Evolutionary conservation across 2,329 filamentous ascomycete genomes (phyloP).

Genomic region (Talaromyces sp.): DNA sequence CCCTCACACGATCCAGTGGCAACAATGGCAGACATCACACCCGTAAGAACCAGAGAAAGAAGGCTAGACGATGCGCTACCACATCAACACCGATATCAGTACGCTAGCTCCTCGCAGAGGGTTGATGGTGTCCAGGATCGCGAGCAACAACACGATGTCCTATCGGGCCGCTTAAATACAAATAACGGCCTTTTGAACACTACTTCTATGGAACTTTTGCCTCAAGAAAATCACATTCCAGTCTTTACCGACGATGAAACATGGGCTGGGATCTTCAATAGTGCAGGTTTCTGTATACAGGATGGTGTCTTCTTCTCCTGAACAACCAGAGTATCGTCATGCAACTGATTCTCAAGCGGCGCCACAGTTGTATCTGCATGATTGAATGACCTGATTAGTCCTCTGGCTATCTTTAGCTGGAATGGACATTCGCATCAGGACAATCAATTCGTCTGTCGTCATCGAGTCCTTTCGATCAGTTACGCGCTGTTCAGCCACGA

Average conservation of each 20-base stretch:
- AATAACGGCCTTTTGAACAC: not conserved
- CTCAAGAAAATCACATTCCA: not conserved
- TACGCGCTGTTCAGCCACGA: conserved; percentile 41
- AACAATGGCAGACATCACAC: not conserved
- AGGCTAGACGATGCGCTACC: not conserved
- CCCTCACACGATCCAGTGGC: not conserved
- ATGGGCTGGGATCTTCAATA: conserved; percentile 6
- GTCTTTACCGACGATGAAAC: conserved; percentile 1
- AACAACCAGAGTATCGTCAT: not conserved
- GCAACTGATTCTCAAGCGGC: conserved; percentile 21
- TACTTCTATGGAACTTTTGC: not conserved
- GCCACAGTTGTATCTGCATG: conserved; percentile 45
- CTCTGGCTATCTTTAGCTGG: conserved; percentile 42
- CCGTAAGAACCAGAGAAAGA: not conserved
- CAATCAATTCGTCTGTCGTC: conserved; percentile 45
- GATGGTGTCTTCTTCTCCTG: conserved; percentile 11
- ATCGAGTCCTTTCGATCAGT: conserved; percentile 46
- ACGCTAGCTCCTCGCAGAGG: not conserved
- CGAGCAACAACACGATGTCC: not conserved
- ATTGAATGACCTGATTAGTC: conserved; percentile 34
- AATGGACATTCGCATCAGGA: conserved; percentile 47
- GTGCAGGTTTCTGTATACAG: conserved; percentile 9
- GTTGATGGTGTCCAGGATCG: not conserved
- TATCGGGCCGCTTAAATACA: not conserved
- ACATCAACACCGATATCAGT: not conserved